These are phyloP conservation scores for Puccinellia tenuiflora DNA, from an alignment of 176 grass and related monocot genomes.

Conservation along the genomic window DNA sequence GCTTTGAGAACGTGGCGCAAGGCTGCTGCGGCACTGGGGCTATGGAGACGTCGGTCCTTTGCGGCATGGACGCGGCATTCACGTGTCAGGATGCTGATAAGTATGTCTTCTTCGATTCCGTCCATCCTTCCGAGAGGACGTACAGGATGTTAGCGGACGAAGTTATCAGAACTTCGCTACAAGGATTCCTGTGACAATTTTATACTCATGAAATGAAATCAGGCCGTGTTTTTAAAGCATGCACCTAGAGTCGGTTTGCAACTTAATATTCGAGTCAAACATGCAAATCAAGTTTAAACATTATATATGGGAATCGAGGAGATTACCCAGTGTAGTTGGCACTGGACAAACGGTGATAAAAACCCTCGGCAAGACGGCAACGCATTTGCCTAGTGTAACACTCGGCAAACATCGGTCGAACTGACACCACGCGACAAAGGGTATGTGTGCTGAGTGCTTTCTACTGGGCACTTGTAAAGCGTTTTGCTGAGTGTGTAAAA, in stretches of 20 bases:
- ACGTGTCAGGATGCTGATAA: conserved; percentile 41
- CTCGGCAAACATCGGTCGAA: too few relatives aligned
- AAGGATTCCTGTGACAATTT: conserved; percentile 19
- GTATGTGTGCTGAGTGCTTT: too few relatives aligned
- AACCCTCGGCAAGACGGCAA: too few relatives aligned
- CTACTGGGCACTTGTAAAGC: too few relatives aligned
- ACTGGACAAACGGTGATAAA: too few relatives aligned
- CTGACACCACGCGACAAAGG: too few relatives aligned
- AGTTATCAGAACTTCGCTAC: conserved; percentile 4
- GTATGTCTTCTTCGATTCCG: conserved; percentile 56
- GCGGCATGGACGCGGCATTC: conserved; percentile 12
- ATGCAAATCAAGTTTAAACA: too few relatives aligned
- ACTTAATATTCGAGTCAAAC: background rate
- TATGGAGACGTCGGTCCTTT: conserved; percentile 38
- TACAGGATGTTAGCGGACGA: conserved; percentile 50
- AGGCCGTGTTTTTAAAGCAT: background rate
- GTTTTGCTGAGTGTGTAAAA: too few relatives aligned
- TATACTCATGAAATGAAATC: background rate
- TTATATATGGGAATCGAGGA: too few relatives aligned
- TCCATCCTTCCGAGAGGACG: conserved; percentile 41
- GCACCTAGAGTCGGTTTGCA: background rate
- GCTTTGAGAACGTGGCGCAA: conserved; percentile 49
- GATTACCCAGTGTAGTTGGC: too few relatives aligned
- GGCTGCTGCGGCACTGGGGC: conserved; percentile 64
- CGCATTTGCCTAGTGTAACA: too few relatives aligned